These are phyloP conservation scores for Schwanniomyces sp. DNA, from an alignment of 805 yeast species.

Conservation along the genomic window DNA sequence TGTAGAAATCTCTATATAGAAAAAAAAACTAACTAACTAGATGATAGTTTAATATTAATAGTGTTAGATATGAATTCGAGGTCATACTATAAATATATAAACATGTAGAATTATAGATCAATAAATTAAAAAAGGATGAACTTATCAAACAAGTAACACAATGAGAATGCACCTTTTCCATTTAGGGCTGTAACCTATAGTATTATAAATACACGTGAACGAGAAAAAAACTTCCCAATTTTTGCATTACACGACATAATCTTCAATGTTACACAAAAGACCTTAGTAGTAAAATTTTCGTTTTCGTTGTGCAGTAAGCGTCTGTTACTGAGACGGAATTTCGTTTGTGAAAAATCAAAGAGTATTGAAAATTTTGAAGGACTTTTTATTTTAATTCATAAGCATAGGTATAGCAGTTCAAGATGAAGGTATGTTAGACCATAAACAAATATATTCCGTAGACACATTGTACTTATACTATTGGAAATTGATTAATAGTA, in stretches of 20 bases:
- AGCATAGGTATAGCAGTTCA: slow-evolving; percentile 35
- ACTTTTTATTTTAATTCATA: slow-evolving; percentile 6
- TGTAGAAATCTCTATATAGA: no score
- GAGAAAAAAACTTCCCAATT: not conserved
- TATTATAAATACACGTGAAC: not conserved
- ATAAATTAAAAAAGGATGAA: no score
- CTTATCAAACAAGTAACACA: no score
- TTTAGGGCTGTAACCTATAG: not conserved
- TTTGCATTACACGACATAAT: not conserved
- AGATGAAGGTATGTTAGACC: slow-evolving; percentile 44
- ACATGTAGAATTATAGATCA: no score
- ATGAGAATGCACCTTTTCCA: no score
- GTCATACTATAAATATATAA: no score
- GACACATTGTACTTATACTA: not conserved
- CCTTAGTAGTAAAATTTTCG: not conserved
- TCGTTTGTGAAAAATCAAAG: slow-evolving; percentile 6
- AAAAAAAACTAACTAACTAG: no score
- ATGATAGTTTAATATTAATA: no score
- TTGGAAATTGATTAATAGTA: no score
- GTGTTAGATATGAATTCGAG: no score
- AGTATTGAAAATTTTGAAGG: slow-evolving; percentile 9
- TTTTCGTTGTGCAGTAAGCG: not conserved
- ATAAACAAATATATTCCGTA: not conserved
- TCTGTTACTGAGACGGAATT: not conserved
- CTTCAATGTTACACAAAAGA: not conserved